Percentiles rank a stretch among this genome's conserved stretches.
Evolutionary conservation across 192 early-diverging fungal genomes (phyloP).

Genomic region (Spinellus fusiger): DNA sequence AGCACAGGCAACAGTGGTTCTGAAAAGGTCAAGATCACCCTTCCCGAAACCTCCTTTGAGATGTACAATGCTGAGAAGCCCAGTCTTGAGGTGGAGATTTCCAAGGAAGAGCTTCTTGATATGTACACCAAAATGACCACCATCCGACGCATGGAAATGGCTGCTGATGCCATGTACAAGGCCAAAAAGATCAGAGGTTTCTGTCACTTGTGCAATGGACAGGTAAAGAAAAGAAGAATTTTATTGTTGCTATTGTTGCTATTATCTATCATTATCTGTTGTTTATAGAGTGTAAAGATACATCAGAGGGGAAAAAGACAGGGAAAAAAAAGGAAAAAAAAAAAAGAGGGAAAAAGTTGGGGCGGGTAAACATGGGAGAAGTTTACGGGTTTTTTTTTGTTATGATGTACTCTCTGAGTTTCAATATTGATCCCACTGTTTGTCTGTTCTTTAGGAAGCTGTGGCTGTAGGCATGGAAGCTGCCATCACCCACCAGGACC

Average conservation of each 20-base stretch:
- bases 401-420: background rate
- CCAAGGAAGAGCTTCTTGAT: slow-evolving; percentile 66
- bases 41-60: slow-evolving; percentile 71
- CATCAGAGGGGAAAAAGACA: background rate
- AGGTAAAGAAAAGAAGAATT: too few species aligned
- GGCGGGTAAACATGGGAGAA: slow-evolving; percentile 26
- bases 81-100: slow-evolving; percentile 51
- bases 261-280: background rate
- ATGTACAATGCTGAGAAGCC: slow-evolving; percentile 79
- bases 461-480: slow-evolving; percentile 89
- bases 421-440: background rate
- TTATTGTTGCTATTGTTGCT: background rate
- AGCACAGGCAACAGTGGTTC: background rate
- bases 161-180: slow-evolving; percentile 93
- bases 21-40: slow-evolving; percentile 58
- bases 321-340: background rate
- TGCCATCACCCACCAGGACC: slow-evolving; percentile 85
- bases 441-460: slow-evolving; percentile 55
- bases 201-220: slow-evolving; percentile 97
- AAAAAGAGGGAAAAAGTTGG: background rate
- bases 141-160: slow-evolving; percentile 91
- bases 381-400: slow-evolving; percentile 1
- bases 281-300: background rate
- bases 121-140: slow-evolving; percentile 86
- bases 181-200: slow-evolving; percentile 95